Conservation (phyloP, 805 yeast genomes). For the Teunomyces tritomae region DNA sequence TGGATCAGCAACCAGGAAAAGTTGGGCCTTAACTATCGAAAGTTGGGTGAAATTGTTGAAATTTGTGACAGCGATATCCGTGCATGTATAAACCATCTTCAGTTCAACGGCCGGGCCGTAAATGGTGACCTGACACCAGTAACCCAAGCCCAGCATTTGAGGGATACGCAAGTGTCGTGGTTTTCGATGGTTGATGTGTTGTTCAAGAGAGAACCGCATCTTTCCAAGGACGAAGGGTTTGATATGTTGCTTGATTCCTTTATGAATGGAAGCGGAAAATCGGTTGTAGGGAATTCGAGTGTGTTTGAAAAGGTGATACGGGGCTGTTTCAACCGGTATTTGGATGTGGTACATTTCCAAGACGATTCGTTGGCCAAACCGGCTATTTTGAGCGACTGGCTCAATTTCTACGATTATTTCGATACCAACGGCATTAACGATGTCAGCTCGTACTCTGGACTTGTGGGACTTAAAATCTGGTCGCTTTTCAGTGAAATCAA, state of each 20-base stretch:
- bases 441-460: conserved; percentile 53
- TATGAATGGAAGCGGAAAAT: conserved; percentile 36
- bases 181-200: conserved; percentile 58
- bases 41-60: conserved; percentile 63
- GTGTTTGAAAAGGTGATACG: conserved; percentile 62
- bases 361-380: conserved; percentile 66
- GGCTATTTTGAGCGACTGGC: conserved; percentile 67
- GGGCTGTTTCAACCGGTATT: conserved; percentile 71
- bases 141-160: conserved; percentile 13
- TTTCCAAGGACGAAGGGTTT: conserved; percentile 48
- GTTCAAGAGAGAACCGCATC: conserved; percentile 51
- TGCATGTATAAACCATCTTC: conserved; percentile 79
- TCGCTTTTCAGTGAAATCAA: conserved; percentile 61
- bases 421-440: conserved; percentile 33
- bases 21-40: conserved; percentile 44
- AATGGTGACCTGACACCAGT: background rate
- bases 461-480: conserved; percentile 61
- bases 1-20: conserved; percentile 55
- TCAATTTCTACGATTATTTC: conserved; percentile 65
- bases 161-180: conserved; percentile 70
- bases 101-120: conserved; percentile 46
- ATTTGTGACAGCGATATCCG: conserved; percentile 80
- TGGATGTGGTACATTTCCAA: conserved; percentile 54
- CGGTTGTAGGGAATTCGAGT: conserved; percentile 31
- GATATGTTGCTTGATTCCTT: conserved; percentile 45